Evolutionary conservation across 2,329 filamentous ascomycete species (phyloP), one percentile per base, ranked within the genome.

Genomic region (Gnomoniopsis smithogilvyi): DNA sequence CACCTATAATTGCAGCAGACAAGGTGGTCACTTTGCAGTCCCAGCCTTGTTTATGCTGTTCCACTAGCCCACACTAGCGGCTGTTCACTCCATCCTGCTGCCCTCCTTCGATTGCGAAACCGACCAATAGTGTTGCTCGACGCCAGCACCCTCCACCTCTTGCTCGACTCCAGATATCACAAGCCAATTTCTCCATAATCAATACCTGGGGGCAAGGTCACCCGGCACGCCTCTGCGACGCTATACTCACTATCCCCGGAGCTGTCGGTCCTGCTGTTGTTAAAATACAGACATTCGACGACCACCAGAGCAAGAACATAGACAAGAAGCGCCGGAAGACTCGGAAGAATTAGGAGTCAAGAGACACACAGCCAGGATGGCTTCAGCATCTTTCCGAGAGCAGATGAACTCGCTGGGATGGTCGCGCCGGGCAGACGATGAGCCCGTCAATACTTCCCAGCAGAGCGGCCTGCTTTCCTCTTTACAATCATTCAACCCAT

Each of bases 321-420:
- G 46, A 3, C 24, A 8, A 30, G 26, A 30, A 49, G 12, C 19
- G 24, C 59, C 54, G 54, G 52, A 54, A 55, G 46, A 15, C 51
- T 33, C 48, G 52, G 46, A 52, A 53, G 19, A 58, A 17, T 36
- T 38, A 56, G 52, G 48, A 17, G 4, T 43, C 33, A 15, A 34
- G 26, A 11, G 41, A 33, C 11, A 43, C 54, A n/a, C 14, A 17
- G 30, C 22, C 48, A 61, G 45, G 63, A 96, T 96, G 93, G 90
- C 93, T 62, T 94, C 92, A 65, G 81, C 87, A 66, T 91, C 91
- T 50, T 98, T 99, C 75, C 87, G 93, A 72, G 92, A 97, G 75
- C 96, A 91, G 22, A 92, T 98, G 81, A 96, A 91, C 80, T 95
- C 92, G 61, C 77, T 98, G 69, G 95, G 95, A 62, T 98, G 95